Evolutionary conservation across 305 asterid species (phyloP), one percentile per base, ranked within the genome.

Genomic region (Fraxinus greggii): DNA sequence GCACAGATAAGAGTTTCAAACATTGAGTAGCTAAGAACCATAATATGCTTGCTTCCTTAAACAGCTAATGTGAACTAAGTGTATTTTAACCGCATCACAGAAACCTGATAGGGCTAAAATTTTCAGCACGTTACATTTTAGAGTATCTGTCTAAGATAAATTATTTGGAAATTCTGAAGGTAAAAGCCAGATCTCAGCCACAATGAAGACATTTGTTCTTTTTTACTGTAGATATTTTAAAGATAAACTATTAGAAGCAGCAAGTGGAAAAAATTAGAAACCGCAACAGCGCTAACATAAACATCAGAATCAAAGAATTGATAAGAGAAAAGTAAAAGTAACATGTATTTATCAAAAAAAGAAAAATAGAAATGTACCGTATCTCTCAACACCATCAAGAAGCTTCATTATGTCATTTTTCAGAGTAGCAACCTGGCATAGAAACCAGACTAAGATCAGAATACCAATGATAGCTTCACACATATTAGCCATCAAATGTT

Each of bases 341-440:
- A 31, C 28, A 72, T 31, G 38, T 21, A 70, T 21, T 32, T 69
- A 77, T 23, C 32, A 3, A 48, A 42, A 4, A 33, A 4, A 19
- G 29, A 9, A 4, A 21, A 15, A 74, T 36, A 72, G 32, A 74
- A 78, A 21, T 85, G 33, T 89, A 95, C 98, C 99, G 48, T 95
- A 94, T 92, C 80, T 92, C 90, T 93, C 97, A 85, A 89, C 79
- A 61, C 93, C 94, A 78, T 95, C 98, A 87, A 95, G 92, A 78
- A 95, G 98, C 92, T 94, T 95, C 84, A 82, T 79, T 79, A 93
- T 82, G 88, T 92, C 99, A 80, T 86, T 91, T 87, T 91, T 91
- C 87, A 92, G 81, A 78, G 90, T 78, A 80, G 88, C 89, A 80
- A 94, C 89, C 99, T 95, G 94, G 85, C 87, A 88, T 42, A 5